Evolutionary conservation across 2,329 filamentous ascomycete species (phyloP).

Genomic region (Ophiostoma pallidulum): DNA sequence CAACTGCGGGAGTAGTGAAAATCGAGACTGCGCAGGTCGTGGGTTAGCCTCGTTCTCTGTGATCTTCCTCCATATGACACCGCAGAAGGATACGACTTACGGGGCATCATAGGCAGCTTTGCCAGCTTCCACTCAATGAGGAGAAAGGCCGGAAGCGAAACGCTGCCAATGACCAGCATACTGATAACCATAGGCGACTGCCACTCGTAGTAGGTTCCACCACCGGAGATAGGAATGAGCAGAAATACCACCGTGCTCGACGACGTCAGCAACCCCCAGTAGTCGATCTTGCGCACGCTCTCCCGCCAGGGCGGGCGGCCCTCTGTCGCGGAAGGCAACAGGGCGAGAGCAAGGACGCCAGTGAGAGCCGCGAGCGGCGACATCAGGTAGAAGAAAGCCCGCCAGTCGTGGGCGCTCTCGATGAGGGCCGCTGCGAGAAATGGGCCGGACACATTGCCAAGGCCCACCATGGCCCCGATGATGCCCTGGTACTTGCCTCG

Average conservation of each 20-base stretch:
- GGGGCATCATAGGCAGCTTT: slow-evolving; percentile 9
- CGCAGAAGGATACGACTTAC: background rate
- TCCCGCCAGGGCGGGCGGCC: slow-evolving; percentile 35
- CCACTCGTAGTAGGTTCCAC: slow-evolving; percentile 46
- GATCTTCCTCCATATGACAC: background rate
- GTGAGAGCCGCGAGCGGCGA: slow-evolving; percentile 38
- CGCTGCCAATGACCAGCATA: slow-evolving; percentile 34
- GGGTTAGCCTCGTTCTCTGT: background rate
- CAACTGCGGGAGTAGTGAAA: background rate
- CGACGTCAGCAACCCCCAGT: slow-evolving; percentile 44
- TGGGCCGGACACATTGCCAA: slow-evolving; percentile 32
- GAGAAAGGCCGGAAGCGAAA: background rate
- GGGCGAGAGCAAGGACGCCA: slow-evolving; percentile 34
- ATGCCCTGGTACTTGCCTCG: slow-evolving; percentile 41
- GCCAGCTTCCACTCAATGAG: slow-evolving; percentile 10
- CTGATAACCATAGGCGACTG: slow-evolving; percentile 46
- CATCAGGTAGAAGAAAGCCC: slow-evolving; percentile 35
- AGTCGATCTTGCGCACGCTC: slow-evolving; percentile 48
- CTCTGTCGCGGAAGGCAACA: slow-evolving; percentile 35
- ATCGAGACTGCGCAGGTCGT: background rate
- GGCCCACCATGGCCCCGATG: slow-evolving; percentile 28
- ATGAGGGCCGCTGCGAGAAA: slow-evolving; percentile 32
- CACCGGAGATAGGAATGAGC: slow-evolving; percentile 54
- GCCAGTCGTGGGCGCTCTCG: slow-evolving; percentile 26
- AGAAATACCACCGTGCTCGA: slow-evolving; percentile 48